These are phyloP conservation scores for Aschersonia sp. DNA, from an alignment of 2,329 filamentous ascomycete genomes.

Conservation along the genomic window DNA sequence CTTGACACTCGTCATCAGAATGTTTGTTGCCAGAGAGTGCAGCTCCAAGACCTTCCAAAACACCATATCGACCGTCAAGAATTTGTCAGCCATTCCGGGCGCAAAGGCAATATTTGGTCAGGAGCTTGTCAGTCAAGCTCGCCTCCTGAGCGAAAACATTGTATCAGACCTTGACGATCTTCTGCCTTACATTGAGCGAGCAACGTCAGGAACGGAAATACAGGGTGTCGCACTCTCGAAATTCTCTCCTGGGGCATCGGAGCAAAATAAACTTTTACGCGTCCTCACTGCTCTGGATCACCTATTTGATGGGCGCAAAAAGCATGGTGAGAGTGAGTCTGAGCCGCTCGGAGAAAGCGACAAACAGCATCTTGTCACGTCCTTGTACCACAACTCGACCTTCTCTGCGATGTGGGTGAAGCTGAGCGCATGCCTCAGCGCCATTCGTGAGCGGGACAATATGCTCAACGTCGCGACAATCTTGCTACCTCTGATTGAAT, in stretches of 20 bases:
- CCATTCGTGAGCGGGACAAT: constrained; percentile 81
- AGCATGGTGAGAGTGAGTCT: constrained; percentile 31
- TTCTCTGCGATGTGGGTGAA: constrained; percentile 88
- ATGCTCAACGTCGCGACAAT: constrained; percentile 97
- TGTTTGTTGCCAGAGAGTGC: constrained; percentile 90
- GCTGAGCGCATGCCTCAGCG: constrained; percentile 73
- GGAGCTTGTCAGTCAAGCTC: constrained; percentile 79
- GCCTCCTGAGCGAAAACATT: constrained; percentile 71
- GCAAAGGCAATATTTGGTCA: constrained; percentile 86
- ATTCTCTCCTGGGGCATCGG: constrained; percentile 89
- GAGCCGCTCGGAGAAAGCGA: constrained; percentile 40
- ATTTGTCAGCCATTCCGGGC: constrained; percentile 81
- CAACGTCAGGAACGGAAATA: constrained; percentile 81
- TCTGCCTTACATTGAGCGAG: constrained; percentile 71
- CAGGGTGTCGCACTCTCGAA: constrained; percentile 88
- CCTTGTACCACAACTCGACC: constrained; percentile 78
- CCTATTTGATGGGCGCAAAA: constrained; percentile 73
- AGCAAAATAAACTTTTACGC: constrained; percentile 88
- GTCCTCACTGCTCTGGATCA: constrained; percentile 91
- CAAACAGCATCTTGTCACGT: constrained; percentile 74
- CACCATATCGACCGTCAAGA: constrained; percentile 96
- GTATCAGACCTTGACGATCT: constrained; percentile 73
- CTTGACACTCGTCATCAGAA: constrained; percentile 85
- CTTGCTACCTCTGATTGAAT: constrained; percentile 83
- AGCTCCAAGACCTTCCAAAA: constrained; percentile 97